Conservation (phyloP, 768 basidiomycete species). For the Chalciporus sphaerocephalus region DNA sequence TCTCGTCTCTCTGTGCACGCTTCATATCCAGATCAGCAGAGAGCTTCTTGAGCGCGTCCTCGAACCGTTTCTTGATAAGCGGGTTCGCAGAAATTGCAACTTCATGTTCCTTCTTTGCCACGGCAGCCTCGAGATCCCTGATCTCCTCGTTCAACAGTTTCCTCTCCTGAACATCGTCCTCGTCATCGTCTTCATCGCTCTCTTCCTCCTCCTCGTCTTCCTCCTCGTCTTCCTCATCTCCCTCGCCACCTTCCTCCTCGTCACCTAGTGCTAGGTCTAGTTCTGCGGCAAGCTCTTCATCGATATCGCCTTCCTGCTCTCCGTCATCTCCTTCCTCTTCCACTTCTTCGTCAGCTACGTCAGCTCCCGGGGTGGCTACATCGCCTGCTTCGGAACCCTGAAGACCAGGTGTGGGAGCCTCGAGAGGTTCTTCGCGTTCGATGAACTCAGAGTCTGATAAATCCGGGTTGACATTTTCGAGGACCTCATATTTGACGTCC, state of each 20-base stretch:
- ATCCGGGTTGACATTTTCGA: constrained; percentile 89
- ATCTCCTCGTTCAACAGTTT: constrained; percentile 87
- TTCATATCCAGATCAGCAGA: constrained; percentile 85
- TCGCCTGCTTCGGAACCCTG: constrained; percentile 64
- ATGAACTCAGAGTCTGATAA: constrained; percentile 86
- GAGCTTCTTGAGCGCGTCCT: constrained; percentile 87
- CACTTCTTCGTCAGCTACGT: constrained; percentile 53
- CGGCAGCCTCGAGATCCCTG: constrained; percentile 81
- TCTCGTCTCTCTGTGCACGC: constrained; percentile 68
- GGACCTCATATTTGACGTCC: constrained; percentile 76
- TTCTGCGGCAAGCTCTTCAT: constrained; percentile 85
- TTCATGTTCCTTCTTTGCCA: constrained; percentile 79
- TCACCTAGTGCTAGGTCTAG: constrained; percentile 77
- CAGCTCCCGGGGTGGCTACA: constrained; percentile 49
- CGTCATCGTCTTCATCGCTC: constrained; percentile 72
- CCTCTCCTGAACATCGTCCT: constrained; percentile 72
- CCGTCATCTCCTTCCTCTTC: constrained; percentile 58
- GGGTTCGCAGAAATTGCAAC: constrained; percentile 81
- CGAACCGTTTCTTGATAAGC: constrained; percentile 90
- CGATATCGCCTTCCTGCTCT: constrained; percentile 75
- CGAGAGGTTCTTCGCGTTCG: constrained; percentile 55
- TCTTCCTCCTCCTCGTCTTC: constrained; percentile 43
- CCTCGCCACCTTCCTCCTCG: constrained; percentile 57
- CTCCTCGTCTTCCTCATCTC: constrained; percentile 55
- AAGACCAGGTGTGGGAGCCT: constrained; percentile 70